These are phyloP conservation scores for Kurtzmaniella cleridarum DNA, from an alignment of 805 yeast species.

Conservation along the genomic window DNA sequence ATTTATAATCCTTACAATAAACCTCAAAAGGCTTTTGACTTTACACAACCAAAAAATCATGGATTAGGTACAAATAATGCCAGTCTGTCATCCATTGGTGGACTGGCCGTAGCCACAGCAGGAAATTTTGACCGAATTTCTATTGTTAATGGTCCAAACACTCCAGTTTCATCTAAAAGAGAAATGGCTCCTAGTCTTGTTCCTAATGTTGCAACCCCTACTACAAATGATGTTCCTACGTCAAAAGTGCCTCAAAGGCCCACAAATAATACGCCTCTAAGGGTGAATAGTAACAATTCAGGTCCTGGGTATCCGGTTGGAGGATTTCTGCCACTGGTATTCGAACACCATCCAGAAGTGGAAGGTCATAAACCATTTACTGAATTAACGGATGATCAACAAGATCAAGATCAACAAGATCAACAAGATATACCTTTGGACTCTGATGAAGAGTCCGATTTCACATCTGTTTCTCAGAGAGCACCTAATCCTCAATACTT, in stretches of 20 bases:
- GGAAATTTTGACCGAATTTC: slow-evolving; percentile 11
- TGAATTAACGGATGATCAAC: slow-evolving; percentile 28
- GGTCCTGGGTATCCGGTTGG: not conserved
- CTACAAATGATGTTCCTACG: slow-evolving; percentile 15
- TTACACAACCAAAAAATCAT: slow-evolving; percentile 17
- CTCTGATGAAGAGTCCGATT: slow-evolving; percentile 49
- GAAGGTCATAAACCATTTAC: slow-evolving; percentile 44
- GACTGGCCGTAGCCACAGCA: slow-evolving; percentile 3
- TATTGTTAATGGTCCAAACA: slow-evolving; percentile 27
- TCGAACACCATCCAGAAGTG: slow-evolving; percentile 41
- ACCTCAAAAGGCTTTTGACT: slow-evolving; percentile 29
- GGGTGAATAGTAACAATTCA: not conserved
- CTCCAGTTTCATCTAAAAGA: slow-evolving; percentile 25
- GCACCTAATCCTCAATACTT: slow-evolving; percentile 59
- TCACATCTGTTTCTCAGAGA: slow-evolving; percentile 55
- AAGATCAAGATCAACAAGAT: slow-evolving; percentile 6
- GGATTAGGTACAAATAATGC: not conserved
- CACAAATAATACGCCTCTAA: slow-evolving; percentile 13
- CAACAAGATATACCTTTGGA: slow-evolving; percentile 11
- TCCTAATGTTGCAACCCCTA: slow-evolving; percentile 23
- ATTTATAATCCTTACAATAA: slow-evolving; percentile 20
- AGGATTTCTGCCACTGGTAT: slow-evolving; percentile 21
- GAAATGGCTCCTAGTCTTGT: slow-evolving; percentile 28
- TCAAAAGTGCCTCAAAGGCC: slow-evolving; percentile 15
- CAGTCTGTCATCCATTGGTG: slow-evolving; percentile 2